Base-by-base conservation (phyloP, 139 green algal genomes). In the Coccomyxa sp. region DNA sequence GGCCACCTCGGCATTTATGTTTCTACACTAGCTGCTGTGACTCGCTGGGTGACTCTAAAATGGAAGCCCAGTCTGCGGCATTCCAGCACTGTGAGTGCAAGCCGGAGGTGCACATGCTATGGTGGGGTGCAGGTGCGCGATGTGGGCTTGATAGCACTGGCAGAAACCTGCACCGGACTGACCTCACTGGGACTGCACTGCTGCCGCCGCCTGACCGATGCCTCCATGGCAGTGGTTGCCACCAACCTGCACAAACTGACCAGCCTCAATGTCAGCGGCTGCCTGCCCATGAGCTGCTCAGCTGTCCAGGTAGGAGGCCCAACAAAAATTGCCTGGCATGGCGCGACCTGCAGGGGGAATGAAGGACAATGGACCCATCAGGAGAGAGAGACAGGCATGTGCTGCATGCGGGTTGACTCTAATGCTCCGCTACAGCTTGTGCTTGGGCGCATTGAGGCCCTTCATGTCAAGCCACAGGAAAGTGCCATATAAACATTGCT, bases 211-310 rank as follows among this genome's bases (percentile, higher is more conserved):
- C 76, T 80, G 76, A 80, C 76, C 30, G 76, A 80, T 27, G 32
- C 32, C 16, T 58, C 76, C 76, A 59, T 66, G 76, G 76, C 16
- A 18, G 76, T 32, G 14, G 13, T 18, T 21, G 76, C 76, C 13
- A 3, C 16, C 30, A 28, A 80, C 30, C 38, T 60, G 32, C 31
- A 17, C 76, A 18, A 80, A 15, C 76, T 80, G 13, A 60, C 16
- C 76, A 80, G 76, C 76, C 76, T 80, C 76, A 80, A 80, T 32
- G 23, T 80, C 76, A 66, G 32, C 32, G 76, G 76, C 76, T 80
- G 76, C 76, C 16, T 59, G 76, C 27, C 31, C 23, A 28, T 80
- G 76, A 66, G 32, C 76, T 27, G 30, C 23, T 14, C 30, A 58
- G 76, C 76, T 31, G 76, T 80, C 30, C 76, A 80, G 76, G 76